phyloP scores from a whole-genome alignment of 352 stramenopile species.

The Globisporangium camurandrum region DNA sequence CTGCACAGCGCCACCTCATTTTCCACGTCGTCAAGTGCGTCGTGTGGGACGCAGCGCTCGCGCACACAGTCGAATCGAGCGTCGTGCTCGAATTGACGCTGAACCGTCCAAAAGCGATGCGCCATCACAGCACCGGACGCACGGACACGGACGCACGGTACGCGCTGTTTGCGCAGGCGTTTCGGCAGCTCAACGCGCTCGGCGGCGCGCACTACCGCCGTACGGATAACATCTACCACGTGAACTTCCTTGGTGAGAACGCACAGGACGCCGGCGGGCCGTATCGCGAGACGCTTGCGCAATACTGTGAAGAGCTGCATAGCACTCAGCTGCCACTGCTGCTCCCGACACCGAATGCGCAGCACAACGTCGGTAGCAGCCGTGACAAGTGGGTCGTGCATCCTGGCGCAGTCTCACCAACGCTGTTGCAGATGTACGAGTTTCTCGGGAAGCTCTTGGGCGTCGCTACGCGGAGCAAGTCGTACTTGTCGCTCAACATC shows the following conservation, averaged over 20 bases:
- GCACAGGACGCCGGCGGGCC: slow-evolving; percentile 79
- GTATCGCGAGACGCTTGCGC: slow-evolving; percentile 79
- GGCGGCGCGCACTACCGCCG: slow-evolving; percentile 62
- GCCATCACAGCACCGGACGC: slow-evolving; percentile 49
- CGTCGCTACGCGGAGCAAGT: slow-evolving; percentile 74
- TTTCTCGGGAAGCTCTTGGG: slow-evolving; percentile 93
- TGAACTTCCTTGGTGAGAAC: slow-evolving; percentile 83
- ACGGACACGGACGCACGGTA: slow-evolving; percentile 54
- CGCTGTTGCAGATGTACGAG: slow-evolving; percentile 75
- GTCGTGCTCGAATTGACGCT: slow-evolving; percentile 63
- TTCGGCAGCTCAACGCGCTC: slow-evolving; percentile 64
- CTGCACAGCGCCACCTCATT: slow-evolving; percentile 47
- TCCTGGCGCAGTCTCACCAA: slow-evolving; percentile 42
- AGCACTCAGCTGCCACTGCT: slow-evolving; percentile 83
- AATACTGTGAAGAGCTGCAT: slow-evolving; percentile 80
- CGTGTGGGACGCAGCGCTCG: slow-evolving; percentile 65
- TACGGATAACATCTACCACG: slow-evolving; percentile 68
- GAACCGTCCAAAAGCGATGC: slow-evolving; percentile 79
- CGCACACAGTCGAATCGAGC: slow-evolving; percentile 33
- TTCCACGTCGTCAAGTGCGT: slow-evolving; percentile 66
- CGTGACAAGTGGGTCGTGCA: slow-evolving; percentile 90
- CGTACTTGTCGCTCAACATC: slow-evolving; percentile 85
- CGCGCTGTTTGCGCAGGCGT: slow-evolving; percentile 80
- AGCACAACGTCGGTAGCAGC: slow-evolving; percentile 82
- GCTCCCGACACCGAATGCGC: slow-evolving; percentile 81